These are phyloP conservation scores for Cutaneotrichosporon sp. DNA, from an alignment of 1,284 basidiomycete genomes.

Conservation along the genomic window DNA sequence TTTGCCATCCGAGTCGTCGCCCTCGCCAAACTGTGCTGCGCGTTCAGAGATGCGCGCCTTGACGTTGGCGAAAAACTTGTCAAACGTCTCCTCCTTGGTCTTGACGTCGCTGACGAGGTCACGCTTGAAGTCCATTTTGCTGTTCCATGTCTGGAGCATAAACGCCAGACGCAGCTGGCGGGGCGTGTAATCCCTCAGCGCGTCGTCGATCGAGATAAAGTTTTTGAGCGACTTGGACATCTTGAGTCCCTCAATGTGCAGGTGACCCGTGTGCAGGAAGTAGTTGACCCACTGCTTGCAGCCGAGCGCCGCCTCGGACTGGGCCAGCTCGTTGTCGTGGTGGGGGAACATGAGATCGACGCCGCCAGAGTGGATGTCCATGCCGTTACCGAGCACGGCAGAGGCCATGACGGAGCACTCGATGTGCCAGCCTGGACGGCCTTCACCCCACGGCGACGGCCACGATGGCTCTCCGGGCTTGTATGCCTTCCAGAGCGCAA, in stretches of 20 bases:
- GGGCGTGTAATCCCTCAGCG: slow-evolving; percentile 76
- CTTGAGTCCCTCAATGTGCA: slow-evolving; percentile 97
- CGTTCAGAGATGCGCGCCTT: slow-evolving; percentile 64
- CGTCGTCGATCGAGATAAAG: slow-evolving; percentile 94
- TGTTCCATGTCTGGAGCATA: slow-evolving; percentile 85
- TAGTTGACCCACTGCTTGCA: slow-evolving; percentile 97
- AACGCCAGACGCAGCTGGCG: slow-evolving; percentile 93
- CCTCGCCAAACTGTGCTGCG: slow-evolving; percentile 24
- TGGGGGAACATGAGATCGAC: slow-evolving; percentile 97
- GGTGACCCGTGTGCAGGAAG: slow-evolving; percentile 96
- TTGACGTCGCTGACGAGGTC: slow-evolving; percentile 79
- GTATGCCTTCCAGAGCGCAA: slow-evolving; percentile 96
- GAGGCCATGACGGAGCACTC: slow-evolving; percentile 99
- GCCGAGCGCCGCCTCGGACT: slow-evolving; percentile 92
- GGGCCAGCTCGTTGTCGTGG: slow-evolving; percentile 98
- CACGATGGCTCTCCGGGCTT: slow-evolving; percentile 98
- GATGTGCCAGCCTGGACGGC: slow-evolving; percentile 99
- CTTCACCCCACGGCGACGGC: slow-evolving; percentile 92
- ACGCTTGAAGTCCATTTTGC: slow-evolving; percentile 91
- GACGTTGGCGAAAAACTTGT: slow-evolving; percentile 89
- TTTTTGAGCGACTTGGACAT: slow-evolving; percentile 99
- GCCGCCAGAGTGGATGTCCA: slow-evolving; percentile 98
- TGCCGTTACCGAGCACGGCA: slow-evolving; percentile 80
- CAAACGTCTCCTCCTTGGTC: slow-evolving; percentile 76
- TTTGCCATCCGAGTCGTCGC: slow-evolving; percentile 43